Evolutionary conservation across 2,329 filamentous ascomycete species (phyloP), one percentile per base, ranked within the genome.

Genomic region (Diaporthe sp.): DNA sequence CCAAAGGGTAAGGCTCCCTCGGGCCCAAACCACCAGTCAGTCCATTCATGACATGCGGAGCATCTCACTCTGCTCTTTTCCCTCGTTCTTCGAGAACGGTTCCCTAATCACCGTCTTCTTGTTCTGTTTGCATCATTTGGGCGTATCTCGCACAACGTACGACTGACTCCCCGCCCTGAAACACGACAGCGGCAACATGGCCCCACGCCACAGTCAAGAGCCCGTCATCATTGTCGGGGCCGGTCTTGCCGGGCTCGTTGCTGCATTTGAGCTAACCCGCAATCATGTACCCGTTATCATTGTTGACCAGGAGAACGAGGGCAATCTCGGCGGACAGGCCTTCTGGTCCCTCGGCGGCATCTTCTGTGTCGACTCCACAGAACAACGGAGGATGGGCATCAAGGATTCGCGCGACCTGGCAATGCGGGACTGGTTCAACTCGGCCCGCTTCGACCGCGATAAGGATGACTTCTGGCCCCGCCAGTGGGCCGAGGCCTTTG

Each of bases 321-420:
- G 85, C 76, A 91, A 86, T 78, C 84, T 92, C 13, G 91, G 91
- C 75, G 90, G 90, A 3, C 90, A 92, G 81, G 90, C 90, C 9
- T 92, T 92, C 80, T 92, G 90, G 90, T 92, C 90, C 4, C 86
- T 92, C 1, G 91, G 90, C 46, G 90, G 90, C 49, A 80, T 92
- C 37, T 92, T 92, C 83, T 86, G 88, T 82, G 90, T 92, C 73
- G 81, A 92, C 82, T 91, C 89, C 12, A 79, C 86, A 12, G 85
- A 88, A 77, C 90, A 92, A 83, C 87, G 90, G 5, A 86, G 88
- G 72, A 84, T 88, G 81, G 90, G 90, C 78, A 90, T 92, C 83
- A 86, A 85, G 77, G 90, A 92, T 83, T 88, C 86, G 71, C 88
- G 87, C 75, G 87, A 87, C 78, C 85, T 92, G 25, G 90, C 91